A percentile compares a stretch with the other conserved stretches of the same genome.
Evolutionary conservation across 768 basidiomycete genomes (phyloP).

Genomic region (Fibroporia radiculosa): DNA sequence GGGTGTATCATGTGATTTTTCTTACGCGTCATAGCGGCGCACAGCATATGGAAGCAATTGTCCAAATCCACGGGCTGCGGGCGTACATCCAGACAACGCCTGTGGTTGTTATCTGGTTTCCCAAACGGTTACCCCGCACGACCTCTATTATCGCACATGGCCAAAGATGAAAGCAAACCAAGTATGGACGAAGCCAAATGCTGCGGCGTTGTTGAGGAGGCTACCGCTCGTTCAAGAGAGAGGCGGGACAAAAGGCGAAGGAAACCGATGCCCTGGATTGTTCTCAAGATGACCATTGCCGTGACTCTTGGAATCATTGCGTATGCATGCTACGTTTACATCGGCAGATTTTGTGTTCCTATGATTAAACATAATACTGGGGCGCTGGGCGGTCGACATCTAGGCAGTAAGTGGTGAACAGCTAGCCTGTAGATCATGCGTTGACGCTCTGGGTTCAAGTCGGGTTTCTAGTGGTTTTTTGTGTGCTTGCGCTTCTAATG

Average conservation of each 20-base stretch:
- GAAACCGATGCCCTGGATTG: conserved; percentile 66
- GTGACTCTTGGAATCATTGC: conserved; percentile 52
- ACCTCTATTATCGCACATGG: conserved; percentile 5
- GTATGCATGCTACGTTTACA: conserved; percentile 74
- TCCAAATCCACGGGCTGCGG: not conserved
- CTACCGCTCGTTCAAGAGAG: conserved; percentile 30
- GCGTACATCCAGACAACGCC: not conserved
- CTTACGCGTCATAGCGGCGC: not conserved
- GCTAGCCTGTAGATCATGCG: not conserved
- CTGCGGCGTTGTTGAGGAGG: conserved; percentile 51
- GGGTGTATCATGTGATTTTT: not conserved
- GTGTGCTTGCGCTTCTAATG: conserved; percentile 58
- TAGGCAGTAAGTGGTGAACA: conserved; percentile 55
- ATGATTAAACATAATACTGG: conserved; percentile 46
- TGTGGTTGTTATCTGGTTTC: not conserved
- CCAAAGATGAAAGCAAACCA: conserved; percentile 3
- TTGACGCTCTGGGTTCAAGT: conserved; percentile 33
- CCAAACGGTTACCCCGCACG: too few species aligned
- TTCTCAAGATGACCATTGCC: conserved; percentile 59
- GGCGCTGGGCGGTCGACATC: conserved; percentile 39
- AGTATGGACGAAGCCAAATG: conserved; percentile 16
- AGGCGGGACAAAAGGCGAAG: conserved; percentile 31
- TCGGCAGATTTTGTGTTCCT: conserved; percentile 60
- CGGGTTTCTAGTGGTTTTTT: conserved; percentile 56
- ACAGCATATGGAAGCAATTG: not conserved